Percentiles rank a stretch among this genome's conserved stretches.
Conservation (phyloP, 2,329 filamentous ascomycete species). For the Ilyonectria robusta region DNA sequence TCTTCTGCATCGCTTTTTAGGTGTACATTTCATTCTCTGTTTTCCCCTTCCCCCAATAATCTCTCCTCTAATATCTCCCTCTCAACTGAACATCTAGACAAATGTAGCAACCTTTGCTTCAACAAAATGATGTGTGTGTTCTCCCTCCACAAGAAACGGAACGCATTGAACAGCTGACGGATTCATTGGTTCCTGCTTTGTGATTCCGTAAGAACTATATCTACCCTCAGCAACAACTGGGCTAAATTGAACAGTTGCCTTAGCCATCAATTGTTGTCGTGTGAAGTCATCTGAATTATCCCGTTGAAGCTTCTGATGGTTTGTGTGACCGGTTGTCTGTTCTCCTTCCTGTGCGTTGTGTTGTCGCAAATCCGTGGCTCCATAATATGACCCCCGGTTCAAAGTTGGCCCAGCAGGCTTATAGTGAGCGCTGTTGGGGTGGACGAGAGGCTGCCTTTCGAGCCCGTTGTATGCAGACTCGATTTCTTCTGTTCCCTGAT, state of each 20-base stretch:
- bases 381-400: no score
- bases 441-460: not conserved
- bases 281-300: no score
- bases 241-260: no score
- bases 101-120: not conserved
- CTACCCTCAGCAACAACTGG: no score
- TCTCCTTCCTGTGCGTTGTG: no score
- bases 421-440: not conserved
- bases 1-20: not conserved
- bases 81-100: not conserved
- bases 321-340: no score
- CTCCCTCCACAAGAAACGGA: not conserved
- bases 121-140: not conserved
- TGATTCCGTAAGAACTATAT: no score
- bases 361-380: no score
- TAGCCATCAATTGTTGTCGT: no score
- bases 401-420: no score
- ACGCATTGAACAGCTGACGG: no score
- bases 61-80: not conserved
- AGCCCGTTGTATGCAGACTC: not conserved
- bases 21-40: not conserved
- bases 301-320: no score
- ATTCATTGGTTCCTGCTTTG: not conserved
- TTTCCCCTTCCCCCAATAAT: not conserved
- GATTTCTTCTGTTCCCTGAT: not conserved